Evolutionary conservation across 805 yeast genomes (phyloP).

Genomic region (Hanseniaspora occidentalis): DNA sequence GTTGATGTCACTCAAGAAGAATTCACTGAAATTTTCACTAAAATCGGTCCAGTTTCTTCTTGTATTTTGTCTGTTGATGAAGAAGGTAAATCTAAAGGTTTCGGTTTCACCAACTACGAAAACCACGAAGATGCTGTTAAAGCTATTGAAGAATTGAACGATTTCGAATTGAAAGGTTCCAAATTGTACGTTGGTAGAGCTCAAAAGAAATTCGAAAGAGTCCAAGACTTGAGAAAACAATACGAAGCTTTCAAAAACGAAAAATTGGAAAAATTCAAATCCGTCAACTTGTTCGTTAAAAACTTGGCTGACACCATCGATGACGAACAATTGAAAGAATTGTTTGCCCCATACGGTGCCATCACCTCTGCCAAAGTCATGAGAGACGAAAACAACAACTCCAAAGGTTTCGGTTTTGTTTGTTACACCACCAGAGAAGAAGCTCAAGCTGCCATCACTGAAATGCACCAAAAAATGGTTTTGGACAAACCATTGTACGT

Average conservation of each 20-base stretch:
- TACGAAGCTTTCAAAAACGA: conserved; percentile 87
- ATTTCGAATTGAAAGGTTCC: conserved; percentile 73
- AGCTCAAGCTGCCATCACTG: conserved; percentile 96
- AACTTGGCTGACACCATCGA: conserved; percentile 89
- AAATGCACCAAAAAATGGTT: conserved; percentile 95
- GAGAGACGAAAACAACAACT: conserved; percentile 88
- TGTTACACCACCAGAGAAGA: conserved; percentile 97
- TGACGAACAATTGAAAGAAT: conserved; percentile 84
- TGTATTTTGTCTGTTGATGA: conserved; percentile 66
- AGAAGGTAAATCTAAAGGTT: conserved; percentile 87
- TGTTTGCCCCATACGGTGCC: conserved; percentile 84
- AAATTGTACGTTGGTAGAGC: conserved; percentile 94
- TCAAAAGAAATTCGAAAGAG: conserved; percentile 96
- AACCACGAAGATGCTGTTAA: conserved; percentile 75
- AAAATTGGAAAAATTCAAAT: conserved; percentile 88
- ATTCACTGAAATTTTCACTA: conserved; percentile 57
- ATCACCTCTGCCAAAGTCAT: conserved; percentile 94
- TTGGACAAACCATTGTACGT: conserved; percentile 94
- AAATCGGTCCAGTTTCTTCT: conserved; percentile 75
- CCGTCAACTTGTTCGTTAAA: conserved; percentile 92
- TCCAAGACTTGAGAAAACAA: conserved; percentile 89
- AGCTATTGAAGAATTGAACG: conserved; percentile 90
- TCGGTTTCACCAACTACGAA: conserved; percentile 90
- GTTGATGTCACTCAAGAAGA: conserved; percentile 56
- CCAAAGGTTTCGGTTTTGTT: conserved; percentile 97